Evolutionary conservation across 306 rosid species (phyloP), one percentile per base, ranked within the genome.

Genomic region (Prosopis cineraria): DNA sequence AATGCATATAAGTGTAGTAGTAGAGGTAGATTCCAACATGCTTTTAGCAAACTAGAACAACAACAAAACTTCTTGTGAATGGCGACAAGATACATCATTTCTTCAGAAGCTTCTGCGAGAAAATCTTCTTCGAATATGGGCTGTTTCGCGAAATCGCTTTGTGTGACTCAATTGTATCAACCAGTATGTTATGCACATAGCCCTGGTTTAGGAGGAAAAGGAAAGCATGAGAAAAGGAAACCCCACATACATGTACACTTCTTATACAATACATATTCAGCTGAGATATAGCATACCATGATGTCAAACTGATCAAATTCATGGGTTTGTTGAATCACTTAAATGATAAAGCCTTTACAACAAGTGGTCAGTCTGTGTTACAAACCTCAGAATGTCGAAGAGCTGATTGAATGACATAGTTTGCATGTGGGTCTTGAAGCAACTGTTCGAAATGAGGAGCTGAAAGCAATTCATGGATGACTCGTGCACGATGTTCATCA

Each of bases 371-470:
- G 33, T 60, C 10, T 22, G 13, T 60, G 73, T 41, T 37, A 40
- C 83, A 27, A 68, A 83, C 83, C 86, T 77, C 58, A 48, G 86
- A 83, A 72, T 80, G 48, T 29, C 37, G 45, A 37, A 88, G 81
- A 67, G 89, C 88, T 0, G 82, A 74, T 81, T 88, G 91, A 73
- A 88, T 67, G 11, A 86, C 89, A 45, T 83, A 85, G 70, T 88
- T 85, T 17, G 88, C 91, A 65, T 79, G 85, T 9, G 89, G 88
- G 19, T 85, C 81, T 75, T 81, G 86, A 73, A 88, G 84, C 78
- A 88, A 72, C 76, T 70, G 85, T 27, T 86, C 84, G 27, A 88
- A 83, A 70, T 72, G 85, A 48, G 78, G 75, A 39, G 75, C 40
- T 3, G 74, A 76, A 24, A 88, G 76, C 73, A 88, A 75, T 45